These are phyloP conservation scores for Nitzschia sp. DNA, from an alignment of 108 stramenopile species.

Conservation along the genomic window DNA sequence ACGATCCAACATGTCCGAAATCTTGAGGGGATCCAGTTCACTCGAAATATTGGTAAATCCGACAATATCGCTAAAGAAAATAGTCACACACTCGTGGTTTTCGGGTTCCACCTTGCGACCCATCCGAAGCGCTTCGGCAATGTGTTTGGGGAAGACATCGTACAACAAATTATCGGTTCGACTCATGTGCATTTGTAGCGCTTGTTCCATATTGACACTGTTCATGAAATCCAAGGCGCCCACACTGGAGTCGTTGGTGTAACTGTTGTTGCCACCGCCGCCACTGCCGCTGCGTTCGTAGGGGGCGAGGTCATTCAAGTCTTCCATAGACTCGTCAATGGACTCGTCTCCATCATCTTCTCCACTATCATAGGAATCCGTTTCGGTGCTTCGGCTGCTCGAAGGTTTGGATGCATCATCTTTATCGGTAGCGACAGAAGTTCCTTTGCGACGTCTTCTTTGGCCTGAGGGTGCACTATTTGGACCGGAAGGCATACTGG, in stretches of 20 bases:
- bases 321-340: constrained; percentile 23
- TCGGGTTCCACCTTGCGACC: constrained; percentile 59
- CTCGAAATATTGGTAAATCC: constrained; percentile 64
- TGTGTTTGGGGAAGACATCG: constrained; percentile 45
- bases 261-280: not conserved
- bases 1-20: constrained; percentile 64
- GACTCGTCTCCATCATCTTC: constrained; percentile 18
- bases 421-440: not conserved
- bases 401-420: constrained; percentile 7
- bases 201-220: constrained; percentile 4
- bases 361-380: constrained; percentile 5
- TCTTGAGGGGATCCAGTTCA: constrained; percentile 47
- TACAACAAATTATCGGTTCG: constrained; percentile 38
- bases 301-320: constrained; percentile 2
- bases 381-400: constrained; percentile 1
- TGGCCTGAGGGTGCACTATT: constrained; percentile 5
- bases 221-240: not conserved
- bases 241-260: not conserved
- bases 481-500: constrained; percentile 13
- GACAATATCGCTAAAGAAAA: constrained; percentile 73
- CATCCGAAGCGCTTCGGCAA: constrained; percentile 43
- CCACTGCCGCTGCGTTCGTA: not conserved
- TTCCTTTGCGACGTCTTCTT: not conserved
- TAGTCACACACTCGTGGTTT: constrained; percentile 48
- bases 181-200: constrained; percentile 31